Percentiles rank a stretch among this genome's conserved stretches.
phyloP scores from a whole-genome alignment of 352 stramenopile genomes.

The Phytophthora pistaciae region DNA sequence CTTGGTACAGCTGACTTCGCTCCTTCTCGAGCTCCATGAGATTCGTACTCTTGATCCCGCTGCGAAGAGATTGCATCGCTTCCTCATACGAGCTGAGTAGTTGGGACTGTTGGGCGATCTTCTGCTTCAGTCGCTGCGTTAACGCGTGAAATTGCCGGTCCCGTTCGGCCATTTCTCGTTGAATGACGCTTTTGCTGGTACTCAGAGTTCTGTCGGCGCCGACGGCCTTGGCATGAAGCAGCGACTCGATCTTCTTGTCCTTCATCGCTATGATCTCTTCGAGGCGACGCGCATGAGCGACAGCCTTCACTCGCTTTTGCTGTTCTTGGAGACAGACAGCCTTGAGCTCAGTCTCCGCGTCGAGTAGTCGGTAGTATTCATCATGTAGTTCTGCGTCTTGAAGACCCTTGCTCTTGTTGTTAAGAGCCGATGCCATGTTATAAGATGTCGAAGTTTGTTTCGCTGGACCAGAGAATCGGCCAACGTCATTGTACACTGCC shows the following conservation, averaged over 20 bases:
- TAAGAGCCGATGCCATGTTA: slow-evolving; percentile 35
- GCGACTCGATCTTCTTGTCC: slow-evolving; percentile 73
- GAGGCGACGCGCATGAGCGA: slow-evolving; percentile 55
- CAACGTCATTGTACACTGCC: slow-evolving; percentile 59
- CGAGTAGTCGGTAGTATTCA: slow-evolving; percentile 68
- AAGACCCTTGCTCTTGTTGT: slow-evolving; percentile 51
- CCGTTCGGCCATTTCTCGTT: slow-evolving; percentile 53
- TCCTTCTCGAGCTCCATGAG: slow-evolving; percentile 74
- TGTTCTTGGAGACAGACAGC: slow-evolving; percentile 58
- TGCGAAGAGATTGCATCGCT: slow-evolving; percentile 63
- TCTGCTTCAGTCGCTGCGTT: slow-evolving; percentile 61
- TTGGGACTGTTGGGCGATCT: slow-evolving; percentile 64
- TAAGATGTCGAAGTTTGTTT: slow-evolving; percentile 34
- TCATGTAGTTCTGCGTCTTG: slow-evolving; percentile 70
- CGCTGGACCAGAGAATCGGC: slow-evolving; percentile 19
- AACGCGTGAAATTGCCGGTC: slow-evolving; percentile 59
- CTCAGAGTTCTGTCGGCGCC: slow-evolving; percentile 15
- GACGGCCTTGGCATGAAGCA: slow-evolving; percentile 52
- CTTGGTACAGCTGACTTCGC: slow-evolving; percentile 53
- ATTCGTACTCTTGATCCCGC: slow-evolving; percentile 55
- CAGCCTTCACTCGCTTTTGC: slow-evolving; percentile 53
- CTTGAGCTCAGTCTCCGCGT: slow-evolving; percentile 63
- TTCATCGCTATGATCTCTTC: slow-evolving; percentile 77
- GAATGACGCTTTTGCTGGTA: slow-evolving; percentile 18
- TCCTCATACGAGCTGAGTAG: slow-evolving; percentile 66